Conservation (phyloP, 164 flowering plant species). For the Taxillus chinensis region DNA sequence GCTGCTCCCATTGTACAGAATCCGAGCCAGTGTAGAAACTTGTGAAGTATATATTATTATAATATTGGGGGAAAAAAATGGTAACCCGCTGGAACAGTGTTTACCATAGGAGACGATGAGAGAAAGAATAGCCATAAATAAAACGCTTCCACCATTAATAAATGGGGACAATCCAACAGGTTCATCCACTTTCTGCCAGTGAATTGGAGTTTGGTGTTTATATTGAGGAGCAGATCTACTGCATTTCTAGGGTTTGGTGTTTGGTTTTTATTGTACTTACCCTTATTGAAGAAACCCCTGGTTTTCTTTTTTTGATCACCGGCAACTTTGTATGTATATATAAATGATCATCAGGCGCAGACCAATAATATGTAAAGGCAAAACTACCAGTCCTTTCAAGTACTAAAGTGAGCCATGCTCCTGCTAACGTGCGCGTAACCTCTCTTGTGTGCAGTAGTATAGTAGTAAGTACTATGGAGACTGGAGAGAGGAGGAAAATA, state of each 20-base stretch:
- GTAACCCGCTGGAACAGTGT: no score
- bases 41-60: no score
- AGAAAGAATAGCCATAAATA: no score
- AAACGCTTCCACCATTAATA: no score
- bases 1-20: background rate
- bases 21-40: background rate
- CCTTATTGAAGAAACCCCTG: background rate
- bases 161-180: background rate
- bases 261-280: slow-evolving; percentile 1
- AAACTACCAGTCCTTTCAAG: slow-evolving; percentile 1
- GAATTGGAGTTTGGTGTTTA: background rate
- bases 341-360: background rate
- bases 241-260: slow-evolving; percentile 9
- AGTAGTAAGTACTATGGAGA: no score
- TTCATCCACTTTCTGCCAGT: background rate
- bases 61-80: no score
- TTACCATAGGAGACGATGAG: no score
- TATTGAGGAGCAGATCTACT: slow-evolving; percentile 2
- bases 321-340: background rate
- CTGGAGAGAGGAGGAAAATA: no score
- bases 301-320: background rate
- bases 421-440: slow-evolving; percentile 12
- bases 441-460: background rate
- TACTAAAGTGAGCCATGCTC: slow-evolving; percentile 9
- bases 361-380: background rate